A percentile compares a stretch with the other conserved stretches of the same genome.
Conservation (phyloP, 805 yeast species). For the Hanseniaspora valbyensis region DNA sequence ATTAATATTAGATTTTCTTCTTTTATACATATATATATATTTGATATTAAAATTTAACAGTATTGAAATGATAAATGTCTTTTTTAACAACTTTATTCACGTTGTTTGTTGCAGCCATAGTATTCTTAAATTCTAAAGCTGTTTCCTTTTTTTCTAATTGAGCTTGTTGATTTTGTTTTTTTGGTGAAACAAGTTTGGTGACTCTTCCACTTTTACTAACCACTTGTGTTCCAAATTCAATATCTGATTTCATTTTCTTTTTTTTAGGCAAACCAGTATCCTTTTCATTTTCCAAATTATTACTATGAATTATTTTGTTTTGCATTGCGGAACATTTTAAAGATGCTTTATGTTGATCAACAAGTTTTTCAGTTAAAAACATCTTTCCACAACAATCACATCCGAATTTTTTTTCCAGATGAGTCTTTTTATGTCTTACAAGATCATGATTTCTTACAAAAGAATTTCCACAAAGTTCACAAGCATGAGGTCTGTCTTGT, state of each 20-base stretch:
- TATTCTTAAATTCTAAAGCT: slow-evolving; percentile 8
- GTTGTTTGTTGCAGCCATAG: background rate
- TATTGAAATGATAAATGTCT: background rate
- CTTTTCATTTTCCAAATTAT: background rate
- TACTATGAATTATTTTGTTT: background rate
- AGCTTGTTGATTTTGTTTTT: slow-evolving; percentile 11
- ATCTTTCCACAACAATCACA: slow-evolving; percentile 90
- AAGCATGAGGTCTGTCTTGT: slow-evolving; percentile 83
- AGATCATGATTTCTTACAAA: slow-evolving; percentile 95
- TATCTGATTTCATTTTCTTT: background rate
- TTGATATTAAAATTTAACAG: background rate
- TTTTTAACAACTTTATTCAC: background rate
- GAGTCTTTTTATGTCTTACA: slow-evolving; percentile 80
- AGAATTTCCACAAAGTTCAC: slow-evolving; percentile 63
- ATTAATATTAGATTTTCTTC: background rate
- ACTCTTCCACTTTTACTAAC: slow-evolving; percentile 2
- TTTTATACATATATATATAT: background rate
- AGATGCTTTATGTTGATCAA: slow-evolving; percentile 67
- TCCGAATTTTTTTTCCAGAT: slow-evolving; percentile 53
- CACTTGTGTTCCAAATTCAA: background rate
- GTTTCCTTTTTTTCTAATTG: slow-evolving; percentile 2
- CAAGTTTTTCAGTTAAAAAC: slow-evolving; percentile 81
- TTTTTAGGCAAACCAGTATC: background rate
- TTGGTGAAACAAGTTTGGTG: slow-evolving; percentile 10
- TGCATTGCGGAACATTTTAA: slow-evolving; percentile 53